These are phyloP conservation scores for Aspergillus alliaceus DNA, from an alignment of 2,329 filamentous ascomycete genomes.

Conservation along the genomic window DNA sequence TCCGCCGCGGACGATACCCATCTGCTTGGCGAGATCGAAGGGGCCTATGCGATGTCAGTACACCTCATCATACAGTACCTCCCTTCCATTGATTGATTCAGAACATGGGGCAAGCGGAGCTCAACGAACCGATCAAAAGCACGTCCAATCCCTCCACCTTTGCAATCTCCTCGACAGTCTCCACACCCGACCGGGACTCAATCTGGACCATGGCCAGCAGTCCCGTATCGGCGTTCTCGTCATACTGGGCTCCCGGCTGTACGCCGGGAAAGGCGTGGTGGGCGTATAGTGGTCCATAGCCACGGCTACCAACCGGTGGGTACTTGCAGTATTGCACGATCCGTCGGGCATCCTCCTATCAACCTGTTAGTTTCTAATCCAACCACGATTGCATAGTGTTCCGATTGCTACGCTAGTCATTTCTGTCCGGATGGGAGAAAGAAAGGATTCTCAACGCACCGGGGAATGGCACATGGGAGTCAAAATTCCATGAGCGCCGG, in stretches of 20 bases:
- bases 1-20: constrained; percentile 35
- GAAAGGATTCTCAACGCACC: constrained; percentile 11
- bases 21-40: constrained; percentile 41
- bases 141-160: constrained; percentile 42
- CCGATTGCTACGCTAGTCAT: too few relatives aligned
- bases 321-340: constrained; percentile 33
- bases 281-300: constrained; percentile 38
- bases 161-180: constrained; percentile 47
- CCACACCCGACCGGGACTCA: constrained; percentile 41
- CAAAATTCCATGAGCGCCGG: constrained; percentile 39
- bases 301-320: constrained; percentile 32
- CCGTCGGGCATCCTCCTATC: constrained; percentile 28
- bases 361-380: not conserved
- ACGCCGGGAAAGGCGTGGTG: constrained; percentile 30
- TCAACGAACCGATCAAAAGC: constrained; percentile 37
- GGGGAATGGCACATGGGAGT: constrained; percentile 36
- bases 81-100: too few relatives aligned
- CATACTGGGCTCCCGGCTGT: constrained; percentile 29
- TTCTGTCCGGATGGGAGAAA: too few relatives aligned
- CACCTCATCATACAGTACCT: not conserved
- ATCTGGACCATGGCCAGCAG: constrained; percentile 42
- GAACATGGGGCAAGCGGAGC: too few relatives aligned
- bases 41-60: constrained; percentile 19
- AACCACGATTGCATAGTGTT: too few relatives aligned
- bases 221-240: constrained; percentile 31